Conservation (phyloP, 1,284 basidiomycete genomes). For the Peniophora sp. region DNA sequence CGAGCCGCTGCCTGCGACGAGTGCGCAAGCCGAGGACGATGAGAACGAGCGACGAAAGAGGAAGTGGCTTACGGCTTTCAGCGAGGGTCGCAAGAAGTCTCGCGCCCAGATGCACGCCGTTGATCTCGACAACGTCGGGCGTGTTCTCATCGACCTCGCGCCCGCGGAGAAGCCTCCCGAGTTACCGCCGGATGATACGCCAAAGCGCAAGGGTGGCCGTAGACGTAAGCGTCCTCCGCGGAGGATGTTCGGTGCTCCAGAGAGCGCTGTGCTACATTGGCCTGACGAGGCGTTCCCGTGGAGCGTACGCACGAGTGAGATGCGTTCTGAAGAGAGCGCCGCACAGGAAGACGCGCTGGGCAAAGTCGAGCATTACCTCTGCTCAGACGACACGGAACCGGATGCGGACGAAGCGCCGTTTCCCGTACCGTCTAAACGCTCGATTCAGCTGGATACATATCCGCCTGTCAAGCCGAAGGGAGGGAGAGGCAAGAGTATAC, state of each 20-base stretch:
- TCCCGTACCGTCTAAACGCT: neutral
- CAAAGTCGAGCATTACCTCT: slow-evolving; percentile 51
- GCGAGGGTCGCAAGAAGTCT: slow-evolving; percentile 10
- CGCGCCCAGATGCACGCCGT: slow-evolving; percentile 42
- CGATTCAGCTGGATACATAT: slow-evolving; percentile 18
- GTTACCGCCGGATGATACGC: slow-evolving; percentile 10
- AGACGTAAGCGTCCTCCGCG: slow-evolving; percentile 2
- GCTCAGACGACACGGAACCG: slow-evolving; percentile 51
- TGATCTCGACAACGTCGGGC: slow-evolving; percentile 56
- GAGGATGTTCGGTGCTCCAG: slow-evolving; percentile 4
- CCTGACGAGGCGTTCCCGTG: slow-evolving; percentile 70
- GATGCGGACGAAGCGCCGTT: slow-evolving; percentile 23
- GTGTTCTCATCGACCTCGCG: slow-evolving; percentile 48
- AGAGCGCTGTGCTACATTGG: slow-evolving; percentile 55
- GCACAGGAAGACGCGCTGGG: slow-evolving; percentile 51
- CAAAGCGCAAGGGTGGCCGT: slow-evolving; percentile 10
- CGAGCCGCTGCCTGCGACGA: slow-evolving; percentile 9
- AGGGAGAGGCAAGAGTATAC: slow-evolving; percentile 58
- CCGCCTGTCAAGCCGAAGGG: slow-evolving; percentile 21
- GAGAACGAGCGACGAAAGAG: slow-evolving; percentile 60
- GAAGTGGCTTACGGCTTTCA: slow-evolving; percentile 56
- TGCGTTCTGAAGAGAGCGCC: slow-evolving; percentile 37
- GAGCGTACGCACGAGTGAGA: slow-evolving; percentile 49
- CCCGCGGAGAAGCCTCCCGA: slow-evolving; percentile 14
- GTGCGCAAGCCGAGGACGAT: slow-evolving; percentile 24